These are phyloP conservation scores for Xylaria scruposa DNA, from an alignment of 495 filamentous ascomycete species.

Conservation along the genomic window DNA sequence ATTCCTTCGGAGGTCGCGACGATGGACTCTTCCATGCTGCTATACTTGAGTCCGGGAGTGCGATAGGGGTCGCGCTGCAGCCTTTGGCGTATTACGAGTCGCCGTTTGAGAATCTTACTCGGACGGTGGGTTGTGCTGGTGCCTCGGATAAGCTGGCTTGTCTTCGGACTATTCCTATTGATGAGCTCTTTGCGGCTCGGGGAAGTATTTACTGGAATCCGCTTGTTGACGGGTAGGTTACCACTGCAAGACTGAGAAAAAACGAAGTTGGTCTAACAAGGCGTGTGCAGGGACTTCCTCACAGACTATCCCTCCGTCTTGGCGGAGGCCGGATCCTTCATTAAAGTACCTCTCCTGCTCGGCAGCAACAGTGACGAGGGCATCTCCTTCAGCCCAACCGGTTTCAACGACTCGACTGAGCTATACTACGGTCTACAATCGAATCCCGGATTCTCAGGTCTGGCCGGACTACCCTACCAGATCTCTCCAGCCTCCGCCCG, in stretches of 20 bases:
- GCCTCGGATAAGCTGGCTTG: not conserved
- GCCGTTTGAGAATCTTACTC: not conserved
- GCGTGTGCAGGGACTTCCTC: slow-evolving; percentile 3
- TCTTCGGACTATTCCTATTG: not conserved
- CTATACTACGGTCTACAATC: not conserved
- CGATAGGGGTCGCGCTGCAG: not conserved
- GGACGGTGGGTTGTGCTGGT: not conserved
- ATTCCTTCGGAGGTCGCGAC: not conserved
- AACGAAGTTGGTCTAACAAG: too few species aligned
- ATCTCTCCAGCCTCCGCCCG: slow-evolving; percentile 4
- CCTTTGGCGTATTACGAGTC: not conserved
- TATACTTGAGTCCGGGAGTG: not conserved
- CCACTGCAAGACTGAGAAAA: too few species aligned
- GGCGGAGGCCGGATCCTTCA: not conserved
- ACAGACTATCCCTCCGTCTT: slow-evolving; percentile 12
- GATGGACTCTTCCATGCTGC: not conserved
- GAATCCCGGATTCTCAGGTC: not conserved
- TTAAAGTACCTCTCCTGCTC: slow-evolving; percentile 57
- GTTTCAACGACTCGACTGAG: slow-evolving; percentile 4
- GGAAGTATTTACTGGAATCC: not conserved
- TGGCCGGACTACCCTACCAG: not conserved
- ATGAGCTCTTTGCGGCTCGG: not conserved
- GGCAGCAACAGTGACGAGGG: slow-evolving; percentile 66
- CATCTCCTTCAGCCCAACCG: slow-evolving; percentile 11
- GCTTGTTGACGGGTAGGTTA: slow-evolving; percentile 10